Evolutionary conservation across 78 protist species (phyloP).

Genomic region (Dictyostelium capitatum): DNA sequence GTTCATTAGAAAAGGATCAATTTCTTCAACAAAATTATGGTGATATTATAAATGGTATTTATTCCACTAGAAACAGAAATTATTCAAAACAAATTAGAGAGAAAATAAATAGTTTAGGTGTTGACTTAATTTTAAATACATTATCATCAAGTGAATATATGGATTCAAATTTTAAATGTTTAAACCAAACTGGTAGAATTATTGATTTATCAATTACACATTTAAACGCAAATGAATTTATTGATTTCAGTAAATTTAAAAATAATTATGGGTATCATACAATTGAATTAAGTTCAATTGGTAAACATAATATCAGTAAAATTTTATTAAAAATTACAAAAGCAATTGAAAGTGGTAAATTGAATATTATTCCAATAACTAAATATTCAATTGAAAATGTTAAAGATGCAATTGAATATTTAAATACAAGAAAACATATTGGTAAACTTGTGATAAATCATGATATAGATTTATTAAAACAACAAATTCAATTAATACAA

Average conservation of each 20-base stretch:
- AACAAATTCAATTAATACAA: background rate
- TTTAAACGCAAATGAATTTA: slow-evolving; percentile 10
- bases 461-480: background rate
- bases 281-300: background rate
- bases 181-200: background rate
- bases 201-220: background rate
- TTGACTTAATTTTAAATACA: background rate
- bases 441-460: background rate
- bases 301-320: background rate
- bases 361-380: background rate
- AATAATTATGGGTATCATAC: background rate
- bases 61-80: background rate
- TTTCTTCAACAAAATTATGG: slow-evolving; percentile 6
- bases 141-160: background rate
- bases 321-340: background rate
- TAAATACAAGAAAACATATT: background rate
- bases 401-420: slow-evolving; percentile 12
- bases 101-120: background rate
- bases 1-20: slow-evolving; percentile 13
- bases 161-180: background rate
- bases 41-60: background rate
- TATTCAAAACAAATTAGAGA: background rate
- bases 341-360: background rate
- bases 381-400: background rate
- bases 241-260: background rate